Conservation (phyloP, 129 eudicot genomes). For the Helianthus tuberosus region DNA sequence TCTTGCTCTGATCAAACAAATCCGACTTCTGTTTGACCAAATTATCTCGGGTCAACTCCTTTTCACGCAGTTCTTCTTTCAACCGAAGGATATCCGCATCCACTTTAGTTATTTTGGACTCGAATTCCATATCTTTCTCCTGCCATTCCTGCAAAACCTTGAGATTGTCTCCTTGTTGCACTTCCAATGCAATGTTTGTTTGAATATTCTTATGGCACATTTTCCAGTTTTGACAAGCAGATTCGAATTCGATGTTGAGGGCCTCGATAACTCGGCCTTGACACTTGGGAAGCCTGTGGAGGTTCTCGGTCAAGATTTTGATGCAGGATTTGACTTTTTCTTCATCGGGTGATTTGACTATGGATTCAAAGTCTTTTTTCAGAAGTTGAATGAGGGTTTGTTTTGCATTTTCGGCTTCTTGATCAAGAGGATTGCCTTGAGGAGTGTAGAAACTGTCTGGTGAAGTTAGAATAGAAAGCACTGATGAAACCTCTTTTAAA, state of each 20-base stretch:
- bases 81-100: slow-evolving; percentile 29
- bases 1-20: slow-evolving; percentile 23
- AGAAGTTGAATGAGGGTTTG: slow-evolving; percentile 28
- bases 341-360: slow-evolving; percentile 30
- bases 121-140: slow-evolving; percentile 33
- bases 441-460: slow-evolving; percentile 32
- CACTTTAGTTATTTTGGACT: slow-evolving; percentile 17
- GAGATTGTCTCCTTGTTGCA: slow-evolving; percentile 15
- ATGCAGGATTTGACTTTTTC: slow-evolving; percentile 26
- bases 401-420: slow-evolving; percentile 36
- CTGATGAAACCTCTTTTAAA: slow-evolving; percentile 34
- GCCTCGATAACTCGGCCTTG: slow-evolving; percentile 35
- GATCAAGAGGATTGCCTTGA: slow-evolving; percentile 31
- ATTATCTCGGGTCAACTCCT: slow-evolving; percentile 20
- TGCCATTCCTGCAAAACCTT: slow-evolving; percentile 26
- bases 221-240: slow-evolving; percentile 31
- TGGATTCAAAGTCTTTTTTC: slow-evolving; percentile 25
- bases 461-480: slow-evolving; percentile 32
- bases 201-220: slow-evolving; percentile 3
- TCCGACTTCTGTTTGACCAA: slow-evolving; percentile 28
- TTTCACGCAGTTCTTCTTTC: slow-evolving; percentile 24
- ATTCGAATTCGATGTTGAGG: slow-evolving; percentile 29
- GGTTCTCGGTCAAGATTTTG: slow-evolving; percentile 22
- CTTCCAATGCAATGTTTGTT: slow-evolving; percentile 14
- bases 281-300: slow-evolving; percentile 34